phyloP scores from a whole-genome alignment of 106 monocot genomes.

The Posidonia australis region DNA sequence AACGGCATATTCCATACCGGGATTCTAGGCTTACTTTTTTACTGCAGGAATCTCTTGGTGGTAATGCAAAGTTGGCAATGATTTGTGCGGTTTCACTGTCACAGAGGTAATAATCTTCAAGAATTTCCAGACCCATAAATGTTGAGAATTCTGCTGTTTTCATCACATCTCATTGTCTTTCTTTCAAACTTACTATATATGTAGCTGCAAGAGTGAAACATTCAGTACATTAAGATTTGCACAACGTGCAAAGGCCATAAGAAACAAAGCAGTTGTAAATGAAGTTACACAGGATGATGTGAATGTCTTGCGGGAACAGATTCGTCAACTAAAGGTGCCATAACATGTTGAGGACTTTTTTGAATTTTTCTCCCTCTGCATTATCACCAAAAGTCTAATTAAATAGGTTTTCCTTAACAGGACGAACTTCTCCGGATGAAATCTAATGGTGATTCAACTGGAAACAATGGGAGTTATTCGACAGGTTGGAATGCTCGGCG shows the following conservation, averaged over 20 bases:
- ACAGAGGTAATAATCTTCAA: conserved; percentile 32
- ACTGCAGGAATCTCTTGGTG: conserved; percentile 98
- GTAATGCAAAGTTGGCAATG: conserved; percentile 97
- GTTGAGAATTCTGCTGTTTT: neutral
- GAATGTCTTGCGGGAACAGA: conserved; percentile 76
- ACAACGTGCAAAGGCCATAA: conserved; percentile 87
- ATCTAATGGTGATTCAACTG: conserved; percentile 33
- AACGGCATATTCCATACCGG: conserved; percentile 94
- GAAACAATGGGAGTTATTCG: conserved; percentile 45
- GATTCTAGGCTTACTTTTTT: conserved; percentile 96
- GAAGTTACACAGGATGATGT: conserved; percentile 90
- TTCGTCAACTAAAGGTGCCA: conserved; percentile 77
- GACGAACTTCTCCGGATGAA: conserved; percentile 86
- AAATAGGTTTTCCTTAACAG: conserved; percentile 12
- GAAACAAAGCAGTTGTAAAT: conserved; percentile 90
- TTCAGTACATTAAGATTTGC: conserved; percentile 95
- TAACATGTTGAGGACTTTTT: neutral
- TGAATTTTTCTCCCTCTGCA: too few relatives aligned
- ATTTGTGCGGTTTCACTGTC: conserved; percentile 94
- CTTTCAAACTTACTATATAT: conserved; percentile 3
- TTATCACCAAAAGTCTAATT: too few relatives aligned
- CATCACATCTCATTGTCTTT: neutral
- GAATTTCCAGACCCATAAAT: neutral
- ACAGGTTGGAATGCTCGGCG: conserved; percentile 82
- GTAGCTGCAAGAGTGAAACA: conserved; percentile 89